A percentile compares a stretch with the other conserved stretches of the same genome.
Evolutionary conservation across 306 rosid genomes (phyloP).

Genomic region (Vigna reflexopilosa): DNA sequence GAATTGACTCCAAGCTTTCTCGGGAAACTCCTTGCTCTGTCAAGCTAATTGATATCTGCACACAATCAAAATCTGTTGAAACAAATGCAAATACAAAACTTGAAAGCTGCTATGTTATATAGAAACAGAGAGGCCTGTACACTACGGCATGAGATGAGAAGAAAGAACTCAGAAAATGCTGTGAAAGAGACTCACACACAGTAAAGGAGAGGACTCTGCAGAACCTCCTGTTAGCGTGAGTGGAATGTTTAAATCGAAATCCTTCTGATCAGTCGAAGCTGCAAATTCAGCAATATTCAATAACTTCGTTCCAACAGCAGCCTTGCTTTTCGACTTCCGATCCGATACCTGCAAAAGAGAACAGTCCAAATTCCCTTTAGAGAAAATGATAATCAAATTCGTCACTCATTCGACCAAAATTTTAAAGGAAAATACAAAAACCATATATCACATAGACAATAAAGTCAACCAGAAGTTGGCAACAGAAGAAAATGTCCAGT

Average conservation of each 20-base stretch:
- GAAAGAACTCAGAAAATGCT: not conserved
- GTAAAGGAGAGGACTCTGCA: constrained; percentile 63
- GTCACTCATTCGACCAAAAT: not conserved
- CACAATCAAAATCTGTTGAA: not conserved
- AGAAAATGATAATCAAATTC: not conserved
- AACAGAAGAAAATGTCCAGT: not conserved
- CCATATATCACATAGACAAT: not conserved
- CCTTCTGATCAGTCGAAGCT: constrained; percentile 63
- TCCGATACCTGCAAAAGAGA: constrained; percentile 67
- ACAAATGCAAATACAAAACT: not conserved
- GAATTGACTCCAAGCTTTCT: constrained; percentile 60
- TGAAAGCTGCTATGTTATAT: not conserved
- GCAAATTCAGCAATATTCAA: constrained; percentile 85
- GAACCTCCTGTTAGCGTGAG: constrained; percentile 55
- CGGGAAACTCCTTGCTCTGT: constrained; percentile 70
- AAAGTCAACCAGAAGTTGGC: constrained; percentile 33
- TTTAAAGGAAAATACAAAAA: not conserved
- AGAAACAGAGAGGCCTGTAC: not conserved
- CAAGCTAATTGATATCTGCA: constrained; percentile 81
- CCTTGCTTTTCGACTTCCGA: constrained; percentile 73
- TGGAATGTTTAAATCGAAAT: constrained; percentile 74
- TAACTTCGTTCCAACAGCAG: constrained; percentile 70
- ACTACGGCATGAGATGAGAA: not conserved
- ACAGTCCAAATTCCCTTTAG: constrained; percentile 24
- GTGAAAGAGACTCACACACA: constrained; percentile 59